Conservation (phyloP, 768 basidiomycete genomes). For the Phylloporus sp. region DNA sequence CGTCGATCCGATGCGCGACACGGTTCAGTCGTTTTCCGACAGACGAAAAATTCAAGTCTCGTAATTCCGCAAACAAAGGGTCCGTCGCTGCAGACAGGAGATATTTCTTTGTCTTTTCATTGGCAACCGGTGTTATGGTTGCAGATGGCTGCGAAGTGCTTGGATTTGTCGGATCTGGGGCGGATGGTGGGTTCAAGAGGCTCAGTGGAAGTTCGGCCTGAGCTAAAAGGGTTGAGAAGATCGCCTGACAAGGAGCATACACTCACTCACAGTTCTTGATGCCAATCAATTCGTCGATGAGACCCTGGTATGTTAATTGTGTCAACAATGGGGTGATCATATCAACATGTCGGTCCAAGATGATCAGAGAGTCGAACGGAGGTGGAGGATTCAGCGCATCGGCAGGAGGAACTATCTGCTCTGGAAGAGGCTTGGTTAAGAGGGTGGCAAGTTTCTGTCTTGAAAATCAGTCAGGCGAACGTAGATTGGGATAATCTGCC, state of each 20-base stretch:
- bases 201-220: slow-evolving; percentile 78
- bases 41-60: slow-evolving; percentile 89
- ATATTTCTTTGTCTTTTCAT: slow-evolving; percentile 87
- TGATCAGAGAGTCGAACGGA: slow-evolving; percentile 78
- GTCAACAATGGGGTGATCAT: slow-evolving; percentile 95
- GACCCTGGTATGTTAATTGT: slow-evolving; percentile 93
- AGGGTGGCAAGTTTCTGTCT: slow-evolving; percentile 71
- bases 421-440: slow-evolving; percentile 54
- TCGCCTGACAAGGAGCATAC: neutral
- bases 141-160: slow-evolving; percentile 40
- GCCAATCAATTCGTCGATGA: slow-evolving; percentile 88
- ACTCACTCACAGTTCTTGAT: slow-evolving; percentile 74
- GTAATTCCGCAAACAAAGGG: slow-evolving; percentile 72
- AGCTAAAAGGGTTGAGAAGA: slow-evolving; percentile 38
- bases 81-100: slow-evolving; percentile 75
- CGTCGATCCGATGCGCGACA: slow-evolving; percentile 80
- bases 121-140: slow-evolving; percentile 49
- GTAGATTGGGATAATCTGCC: neutral
- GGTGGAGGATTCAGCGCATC: slow-evolving; percentile 45
- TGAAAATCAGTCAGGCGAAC: slow-evolving; percentile 10
- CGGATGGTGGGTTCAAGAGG: slow-evolving; percentile 53
- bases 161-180: slow-evolving; percentile 35
- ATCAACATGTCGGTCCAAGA: slow-evolving; percentile 87
- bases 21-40: slow-evolving; percentile 78
- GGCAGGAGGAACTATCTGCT: slow-evolving; percentile 35